Percentiles rank a stretch among this genome's conserved stretches.
Evolutionary conservation across 1,139 yeast genomes (phyloP).

Genomic region (Lodderomyces theae): DNA sequence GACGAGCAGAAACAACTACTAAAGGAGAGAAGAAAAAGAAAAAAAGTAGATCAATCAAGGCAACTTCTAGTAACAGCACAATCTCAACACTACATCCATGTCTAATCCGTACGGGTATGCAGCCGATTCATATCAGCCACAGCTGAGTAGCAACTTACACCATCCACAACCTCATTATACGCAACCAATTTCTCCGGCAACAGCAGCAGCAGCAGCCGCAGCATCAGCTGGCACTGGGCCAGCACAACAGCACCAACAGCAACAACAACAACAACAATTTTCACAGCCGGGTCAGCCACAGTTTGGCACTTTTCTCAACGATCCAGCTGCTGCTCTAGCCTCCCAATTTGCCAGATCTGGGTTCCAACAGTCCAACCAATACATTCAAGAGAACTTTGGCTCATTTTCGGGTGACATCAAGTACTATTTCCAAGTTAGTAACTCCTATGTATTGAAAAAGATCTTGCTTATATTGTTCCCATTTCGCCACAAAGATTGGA

Average conservation of each 20-base stretch:
- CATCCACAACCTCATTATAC: conserved; percentile 30
- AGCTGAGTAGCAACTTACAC: conserved; percentile 19
- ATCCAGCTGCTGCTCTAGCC: conserved; percentile 83
- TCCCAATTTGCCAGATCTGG: conserved; percentile 88
- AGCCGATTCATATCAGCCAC: conserved; percentile 19
- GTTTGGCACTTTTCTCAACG: conserved; percentile 51
- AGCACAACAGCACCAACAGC: conserved; percentile 25
- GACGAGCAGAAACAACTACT: too few relatives aligned
- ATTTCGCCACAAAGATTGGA: conserved; percentile 80
- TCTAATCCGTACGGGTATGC: conserved; percentile 44
- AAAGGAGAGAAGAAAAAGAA: neutral
- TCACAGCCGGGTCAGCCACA: conserved; percentile 20
- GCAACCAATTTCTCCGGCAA: conserved; percentile 26
- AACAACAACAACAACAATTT: conserved; percentile 26
- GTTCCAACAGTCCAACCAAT: conserved; percentile 66
- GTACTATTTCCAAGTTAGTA: conserved; percentile 89
- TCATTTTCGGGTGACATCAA: conserved; percentile 50
- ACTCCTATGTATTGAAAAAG: conserved; percentile 77
- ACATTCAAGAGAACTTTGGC: conserved; percentile 68
- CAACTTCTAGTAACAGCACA: too few relatives aligned
- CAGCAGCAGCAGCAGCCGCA: conserved; percentile 27
- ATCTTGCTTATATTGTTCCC: conserved; percentile 78
- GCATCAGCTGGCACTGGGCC: conserved; percentile 12
- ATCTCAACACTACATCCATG: conserved; percentile 22
- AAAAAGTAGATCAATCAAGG: too few relatives aligned